A percentile compares a stretch with the other conserved stretches of the same genome.
Evolutionary conservation across 2,329 filamentous ascomycete species (phyloP).

Genomic region (Botrytis porri): DNA sequence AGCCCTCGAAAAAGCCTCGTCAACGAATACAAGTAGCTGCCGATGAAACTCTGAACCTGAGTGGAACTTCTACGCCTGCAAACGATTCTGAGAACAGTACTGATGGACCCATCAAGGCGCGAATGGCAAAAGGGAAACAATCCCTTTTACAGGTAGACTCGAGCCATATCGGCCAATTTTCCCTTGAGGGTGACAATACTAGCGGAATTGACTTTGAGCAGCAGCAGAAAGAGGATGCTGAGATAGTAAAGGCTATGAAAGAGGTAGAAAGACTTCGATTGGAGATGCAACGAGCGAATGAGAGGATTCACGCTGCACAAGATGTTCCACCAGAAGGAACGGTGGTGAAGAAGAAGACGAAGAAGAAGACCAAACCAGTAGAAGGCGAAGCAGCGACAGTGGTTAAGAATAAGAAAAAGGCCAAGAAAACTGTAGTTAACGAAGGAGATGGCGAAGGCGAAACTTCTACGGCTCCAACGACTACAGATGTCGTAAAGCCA

Average conservation of each 20-base stretch:
- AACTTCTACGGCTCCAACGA: conserved; percentile 21
- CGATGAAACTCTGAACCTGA: conserved; percentile 67
- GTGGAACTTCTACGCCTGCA: conserved; percentile 48
- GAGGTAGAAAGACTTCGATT: conserved; percentile 83
- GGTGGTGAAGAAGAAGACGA: conserved; percentile 57
- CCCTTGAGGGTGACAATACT: conserved; percentile 55
- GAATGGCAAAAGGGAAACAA: conserved; percentile 51
- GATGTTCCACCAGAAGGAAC: conserved; percentile 60
- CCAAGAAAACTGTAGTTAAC: conserved; percentile 39
- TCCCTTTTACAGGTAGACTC: conserved; percentile 82
- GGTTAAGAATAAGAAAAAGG: conserved; percentile 51
- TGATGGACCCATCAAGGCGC: conserved; percentile 48
- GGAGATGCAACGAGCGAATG: conserved; percentile 83
- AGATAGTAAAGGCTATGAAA: conserved; percentile 84
- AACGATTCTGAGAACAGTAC: conserved; percentile 54
- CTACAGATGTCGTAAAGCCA: conserved; percentile 37
- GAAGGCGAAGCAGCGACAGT: conserved; percentile 27
- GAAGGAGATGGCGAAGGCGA: conserved; percentile 29
- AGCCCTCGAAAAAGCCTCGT: conserved; percentile 44
- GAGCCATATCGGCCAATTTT: conserved; percentile 71
- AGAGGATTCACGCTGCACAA: conserved; percentile 68
- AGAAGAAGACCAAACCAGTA: conserved; percentile 46
- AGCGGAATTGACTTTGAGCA: conserved; percentile 57
- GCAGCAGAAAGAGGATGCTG: conserved; percentile 73
- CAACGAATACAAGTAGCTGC: conserved; percentile 65